Evolutionary conservation across 768 basidiomycete species (phyloP).

Genomic region (Lanmaoa pseudosensibilis): DNA sequence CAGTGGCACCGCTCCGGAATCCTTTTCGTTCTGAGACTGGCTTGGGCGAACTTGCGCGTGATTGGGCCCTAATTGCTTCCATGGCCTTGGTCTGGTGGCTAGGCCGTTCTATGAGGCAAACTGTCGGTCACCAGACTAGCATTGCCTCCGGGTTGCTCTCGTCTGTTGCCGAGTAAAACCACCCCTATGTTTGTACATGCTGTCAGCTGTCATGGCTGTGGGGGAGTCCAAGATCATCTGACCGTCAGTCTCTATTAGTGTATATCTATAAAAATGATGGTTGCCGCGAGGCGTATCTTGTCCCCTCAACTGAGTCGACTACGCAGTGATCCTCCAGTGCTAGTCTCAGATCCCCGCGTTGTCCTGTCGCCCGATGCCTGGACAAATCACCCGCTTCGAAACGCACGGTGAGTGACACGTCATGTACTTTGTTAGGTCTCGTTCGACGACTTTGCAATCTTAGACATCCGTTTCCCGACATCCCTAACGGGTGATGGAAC

Average conservation of each 20-base stretch:
- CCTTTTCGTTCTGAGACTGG: not conserved
- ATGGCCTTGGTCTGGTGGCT: too few species aligned
- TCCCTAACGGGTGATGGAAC: slow-evolving; percentile 89
- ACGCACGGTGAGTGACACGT: slow-evolving; percentile 50
- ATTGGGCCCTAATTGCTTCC: not conserved
- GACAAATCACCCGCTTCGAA: slow-evolving; percentile 52
- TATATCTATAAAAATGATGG: not conserved
- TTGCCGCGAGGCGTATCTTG: not conserved
- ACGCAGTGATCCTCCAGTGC: not conserved
- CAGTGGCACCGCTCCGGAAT: too few species aligned
- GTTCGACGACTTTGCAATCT: not conserved
- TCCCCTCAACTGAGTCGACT: slow-evolving; percentile 7
- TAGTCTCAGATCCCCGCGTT: not conserved
- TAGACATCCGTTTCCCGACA: slow-evolving; percentile 89
- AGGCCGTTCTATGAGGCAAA: too few species aligned
- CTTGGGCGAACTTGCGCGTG: not conserved
- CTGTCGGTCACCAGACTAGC: too few species aligned
- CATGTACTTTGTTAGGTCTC: not conserved
- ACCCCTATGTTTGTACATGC: too few species aligned
- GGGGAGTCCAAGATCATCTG: too few species aligned
- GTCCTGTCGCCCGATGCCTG: slow-evolving; percentile 1
- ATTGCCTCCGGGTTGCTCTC: not conserved
- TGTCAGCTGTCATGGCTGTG: too few species aligned
- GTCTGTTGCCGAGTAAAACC: not conserved
- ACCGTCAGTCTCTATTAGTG: too few species aligned